Percentiles rank a stretch among this genome's conserved stretches.
Evolutionary conservation across 306 rosid genomes (phyloP).

Genomic region (Coriaria nepalensis): DNA sequence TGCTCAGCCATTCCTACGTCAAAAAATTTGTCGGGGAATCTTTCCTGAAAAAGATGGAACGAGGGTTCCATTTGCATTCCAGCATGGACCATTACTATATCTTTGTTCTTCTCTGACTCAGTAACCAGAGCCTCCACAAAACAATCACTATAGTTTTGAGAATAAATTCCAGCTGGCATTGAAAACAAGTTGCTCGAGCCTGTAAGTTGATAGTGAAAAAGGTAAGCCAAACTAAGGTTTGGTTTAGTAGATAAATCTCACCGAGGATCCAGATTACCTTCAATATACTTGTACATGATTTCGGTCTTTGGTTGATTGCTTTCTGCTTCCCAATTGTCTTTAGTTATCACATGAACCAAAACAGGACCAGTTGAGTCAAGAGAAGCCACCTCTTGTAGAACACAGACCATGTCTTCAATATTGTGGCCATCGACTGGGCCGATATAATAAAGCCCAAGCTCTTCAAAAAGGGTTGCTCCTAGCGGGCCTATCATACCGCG

Average conservation of each 20-base stretch:
- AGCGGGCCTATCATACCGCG: slow-evolving; percentile 94
- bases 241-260: no score
- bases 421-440: slow-evolving; percentile 96
- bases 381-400: slow-evolving; percentile 80
- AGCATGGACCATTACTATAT: slow-evolving; percentile 76
- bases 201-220: slow-evolving; percentile 21
- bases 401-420: slow-evolving; percentile 63
- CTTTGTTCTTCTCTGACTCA: slow-evolving; percentile 75
- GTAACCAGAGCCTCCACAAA: slow-evolving; percentile 59
- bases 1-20: slow-evolving; percentile 95
- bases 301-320: slow-evolving; percentile 19
- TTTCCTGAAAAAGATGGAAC: slow-evolving; percentile 47
- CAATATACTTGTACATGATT: slow-evolving; percentile 19
- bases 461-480: slow-evolving; percentile 91
- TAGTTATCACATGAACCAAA: slow-evolving; percentile 75
- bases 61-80: slow-evolving; percentile 67
- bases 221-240: neutral
- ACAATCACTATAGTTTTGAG: slow-evolving; percentile 60
- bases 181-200: slow-evolving; percentile 29
- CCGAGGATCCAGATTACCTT: slow-evolving; percentile 20
- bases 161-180: slow-evolving; percentile 16
- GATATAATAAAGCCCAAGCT: slow-evolving; percentile 89
- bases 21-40: slow-evolving; percentile 67
- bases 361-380: slow-evolving; percentile 92
- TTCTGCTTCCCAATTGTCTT: slow-evolving; percentile 47